Base-by-base conservation (phyloP, 129 eudicot genomes). In the Escallonia rubra region DNA sequence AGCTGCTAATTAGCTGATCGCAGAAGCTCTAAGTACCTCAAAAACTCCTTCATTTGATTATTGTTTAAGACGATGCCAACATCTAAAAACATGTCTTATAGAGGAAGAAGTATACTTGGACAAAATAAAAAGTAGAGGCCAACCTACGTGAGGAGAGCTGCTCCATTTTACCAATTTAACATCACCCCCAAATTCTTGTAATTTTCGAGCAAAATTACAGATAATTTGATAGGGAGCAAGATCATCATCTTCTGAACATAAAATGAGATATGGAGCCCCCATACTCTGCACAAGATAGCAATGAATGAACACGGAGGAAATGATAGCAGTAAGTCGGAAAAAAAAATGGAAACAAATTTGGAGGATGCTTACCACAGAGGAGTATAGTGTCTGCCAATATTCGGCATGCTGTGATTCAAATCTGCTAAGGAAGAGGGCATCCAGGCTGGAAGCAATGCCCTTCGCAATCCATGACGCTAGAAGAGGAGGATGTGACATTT, bases 371-470 rank as follows among this genome's bases (percentile, higher is more conserved):
- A 93, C 99, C 2, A 87, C 63, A 16, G 89, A 77, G 43, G 96
- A 51, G 72, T 86, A 93, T 53, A 93, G 78, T 65, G 93, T 89
- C 76, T 93, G 99, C 99, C 99, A 93, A 73, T 84, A 93, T 74
- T 89, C 95, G 10, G 99, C 99, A 46, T 96, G 96, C 61, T 89
- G 96, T 2, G 85, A 67, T 76, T 93, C 99, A 59, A 82, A 80
- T 81, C 74, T 86, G 76, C 64, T 68, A 57, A 89, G 95, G 64
- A 93, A 93, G 15, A 93, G 74, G 70, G 85, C 83, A 68, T 93
- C 99, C 49, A 90, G 80, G 23, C 81, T 67, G 55, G 87, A 89
- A 47, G 92, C 62, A 61, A 89, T 75, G 61, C 85, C 84, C 42
- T 66, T 77, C 60, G 90, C 95, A 47, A 93, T 80, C 88, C 96